These are phyloP conservation scores for Glaciozyma antarctica DNA, from an alignment of 768 basidiomycete genomes.

Conservation along the genomic window DNA sequence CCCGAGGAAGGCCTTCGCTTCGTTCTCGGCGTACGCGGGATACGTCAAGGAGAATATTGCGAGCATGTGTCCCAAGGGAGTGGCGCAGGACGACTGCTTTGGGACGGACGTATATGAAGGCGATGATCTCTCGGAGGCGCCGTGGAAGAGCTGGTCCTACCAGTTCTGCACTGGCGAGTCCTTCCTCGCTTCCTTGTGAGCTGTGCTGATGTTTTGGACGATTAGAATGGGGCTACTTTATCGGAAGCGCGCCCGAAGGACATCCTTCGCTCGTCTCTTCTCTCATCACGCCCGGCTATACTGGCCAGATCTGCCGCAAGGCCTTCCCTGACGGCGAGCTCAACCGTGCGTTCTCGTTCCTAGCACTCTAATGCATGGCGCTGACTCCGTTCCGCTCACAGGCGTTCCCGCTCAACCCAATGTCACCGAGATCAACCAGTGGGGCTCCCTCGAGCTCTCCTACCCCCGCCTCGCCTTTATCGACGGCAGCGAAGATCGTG, in stretches of 20 bases:
- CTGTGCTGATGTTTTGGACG: neutral
- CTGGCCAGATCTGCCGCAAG: slow-evolving; percentile 58
- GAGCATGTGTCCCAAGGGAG: slow-evolving; percentile 49
- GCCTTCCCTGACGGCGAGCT: slow-evolving; percentile 39
- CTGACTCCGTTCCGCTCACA: slow-evolving; percentile 33
- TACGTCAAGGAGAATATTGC: slow-evolving; percentile 59
- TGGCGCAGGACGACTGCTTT: slow-evolving; percentile 63
- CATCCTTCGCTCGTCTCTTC: slow-evolving; percentile 70
- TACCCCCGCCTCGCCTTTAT: slow-evolving; percentile 28
- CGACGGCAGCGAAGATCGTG: slow-evolving; percentile 32
- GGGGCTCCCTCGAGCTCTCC: slow-evolving; percentile 16
- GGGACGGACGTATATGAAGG: slow-evolving; percentile 61
- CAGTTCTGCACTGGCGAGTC: slow-evolving; percentile 47
- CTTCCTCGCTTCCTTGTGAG: neutral
- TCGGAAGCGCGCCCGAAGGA: slow-evolving; percentile 48
- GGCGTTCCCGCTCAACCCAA: slow-evolving; percentile 21
- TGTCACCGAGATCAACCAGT: slow-evolving; percentile 28
- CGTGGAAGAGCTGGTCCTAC: slow-evolving; percentile 79
- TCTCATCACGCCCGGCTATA: slow-evolving; percentile 61
- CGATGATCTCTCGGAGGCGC: slow-evolving; percentile 53
- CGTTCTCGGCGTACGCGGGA: slow-evolving; percentile 53
- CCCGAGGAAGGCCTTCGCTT: slow-evolving; percentile 12
- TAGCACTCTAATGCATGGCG: slow-evolving; percentile 23
- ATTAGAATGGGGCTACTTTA: slow-evolving; percentile 83
- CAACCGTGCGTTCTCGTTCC: slow-evolving; percentile 3